Percentiles rank a stretch among this genome's conserved stretches.
These are phyloP conservation scores for Brassica incana DNA, from an alignment of 345 rosid genomes.

Conservation along the genomic window DNA sequence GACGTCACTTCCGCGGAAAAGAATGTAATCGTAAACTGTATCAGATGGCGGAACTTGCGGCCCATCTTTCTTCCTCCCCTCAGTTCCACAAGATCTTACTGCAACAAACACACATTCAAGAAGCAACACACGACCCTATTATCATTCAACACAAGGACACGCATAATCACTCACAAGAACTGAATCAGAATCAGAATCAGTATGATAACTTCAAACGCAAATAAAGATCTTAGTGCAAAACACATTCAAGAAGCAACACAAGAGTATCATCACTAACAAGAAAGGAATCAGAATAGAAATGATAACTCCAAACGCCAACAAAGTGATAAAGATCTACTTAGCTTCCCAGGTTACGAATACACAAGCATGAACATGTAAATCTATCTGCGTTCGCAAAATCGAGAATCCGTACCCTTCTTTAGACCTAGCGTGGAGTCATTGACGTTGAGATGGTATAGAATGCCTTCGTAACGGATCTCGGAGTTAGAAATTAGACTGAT, in stretches of 20 bases:
- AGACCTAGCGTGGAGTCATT: slow-evolving; percentile 48
- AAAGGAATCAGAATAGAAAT: not conserved
- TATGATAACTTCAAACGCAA: not conserved
- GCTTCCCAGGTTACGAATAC: not conserved
- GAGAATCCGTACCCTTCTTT: slow-evolving; percentile 43
- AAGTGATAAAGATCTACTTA: not conserved
- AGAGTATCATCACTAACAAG: not conserved
- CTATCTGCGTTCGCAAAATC: not conserved
- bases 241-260: no score
- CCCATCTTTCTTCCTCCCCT: slow-evolving; percentile 62
- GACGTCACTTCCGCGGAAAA: slow-evolving; percentile 65
- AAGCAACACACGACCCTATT: not conserved
- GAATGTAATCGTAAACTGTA: slow-evolving; percentile 55
- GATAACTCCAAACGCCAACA: not conserved
- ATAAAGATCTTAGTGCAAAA: not conserved
- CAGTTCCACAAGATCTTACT: slow-evolving; percentile 67
- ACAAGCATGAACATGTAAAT: slow-evolving; percentile 5
- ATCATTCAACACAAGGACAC: slow-evolving; percentile 5
- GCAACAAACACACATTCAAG: slow-evolving; percentile 22
- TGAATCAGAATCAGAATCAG: not conserved
- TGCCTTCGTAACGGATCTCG: slow-evolving; percentile 57
- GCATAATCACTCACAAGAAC: not conserved
- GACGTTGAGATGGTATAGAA: slow-evolving; percentile 45
- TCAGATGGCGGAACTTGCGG: slow-evolving; percentile 53
- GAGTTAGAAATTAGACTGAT: slow-evolving; percentile 50